Evolutionary conservation across 345 rosid species (phyloP), one percentile per base, ranked within the genome.

Genomic region (Moringa oleifera): DNA sequence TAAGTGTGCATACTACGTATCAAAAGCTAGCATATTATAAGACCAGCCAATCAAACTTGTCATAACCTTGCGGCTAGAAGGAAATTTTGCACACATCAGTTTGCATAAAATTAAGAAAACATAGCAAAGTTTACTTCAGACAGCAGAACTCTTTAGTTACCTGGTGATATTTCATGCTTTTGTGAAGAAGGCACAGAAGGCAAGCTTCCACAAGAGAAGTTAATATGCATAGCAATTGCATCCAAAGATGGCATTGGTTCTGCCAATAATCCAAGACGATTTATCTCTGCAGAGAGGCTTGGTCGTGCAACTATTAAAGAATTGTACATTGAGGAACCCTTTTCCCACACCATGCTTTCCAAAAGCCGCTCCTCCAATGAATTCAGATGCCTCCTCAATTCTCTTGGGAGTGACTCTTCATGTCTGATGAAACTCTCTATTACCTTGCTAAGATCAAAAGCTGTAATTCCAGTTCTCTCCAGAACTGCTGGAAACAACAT

Each of bases 261-360:
- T 23, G 92, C 90, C 68, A 90, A 71, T 47, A 90, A 73, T 63
- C 85, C 85, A 11, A 84, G 83, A 58, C 75, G 82, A 71, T 71
- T 82, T 63, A 94, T 90, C 57, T 90, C 97, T 20, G 71, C 61
- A 17, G 88, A 77, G 45, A 83, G 83, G 18, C 79, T 49, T 25
- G 97, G 86, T 68, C 83, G 85, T 58, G 99, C 99, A 71, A 90
- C 91, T 25, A 80, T 76, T 83, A 94, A 77, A 47, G 97, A 94
- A 69, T 94, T 94, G 82, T 87, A 94, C 96, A 90, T 82, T 46
- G 99, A 90, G 37, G 96, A 94, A 58, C 96, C 96, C 72, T 83
- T 94, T 71, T 88, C 96, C 99, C 97, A 94, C 20, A 90, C 99
- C 99, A 94, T 86, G 75, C 94, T 90, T 83, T 94, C 97, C 72